Conservation (phyloP, 345 rosid genomes). For the Eucalyptus sideroxylon region DNA sequence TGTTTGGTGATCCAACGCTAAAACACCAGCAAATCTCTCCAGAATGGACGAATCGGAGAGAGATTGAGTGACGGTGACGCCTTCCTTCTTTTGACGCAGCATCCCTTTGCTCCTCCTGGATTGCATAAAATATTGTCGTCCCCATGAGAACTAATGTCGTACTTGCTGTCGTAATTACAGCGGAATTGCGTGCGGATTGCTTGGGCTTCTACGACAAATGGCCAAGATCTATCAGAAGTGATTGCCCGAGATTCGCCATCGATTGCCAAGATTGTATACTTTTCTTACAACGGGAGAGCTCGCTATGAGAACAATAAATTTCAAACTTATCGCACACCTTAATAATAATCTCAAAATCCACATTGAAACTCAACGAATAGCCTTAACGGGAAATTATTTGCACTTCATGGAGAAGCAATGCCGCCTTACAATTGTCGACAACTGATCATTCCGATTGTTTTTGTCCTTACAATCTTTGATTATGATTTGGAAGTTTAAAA, state of each 20-base stretch:
- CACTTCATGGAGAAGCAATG: neutral
- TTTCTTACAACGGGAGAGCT: neutral
- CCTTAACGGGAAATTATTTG: accelerated
- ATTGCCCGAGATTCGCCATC: neutral
- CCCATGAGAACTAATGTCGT: neutral
- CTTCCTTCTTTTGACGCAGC: neutral
- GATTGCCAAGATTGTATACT: neutral
- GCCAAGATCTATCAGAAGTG: neutral
- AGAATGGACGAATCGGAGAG: neutral
- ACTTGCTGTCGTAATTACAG: neutral
- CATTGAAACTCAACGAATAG: neutral
- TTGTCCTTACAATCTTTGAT: no score
- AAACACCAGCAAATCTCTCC: neutral
- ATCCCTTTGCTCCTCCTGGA: neutral
- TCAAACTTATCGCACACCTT: accelerated
- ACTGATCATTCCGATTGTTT: no score
- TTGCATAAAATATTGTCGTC: neutral
- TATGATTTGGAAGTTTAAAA: no score
- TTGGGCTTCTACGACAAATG: neutral
- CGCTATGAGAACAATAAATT: accelerated
- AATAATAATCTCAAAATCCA: accelerated
- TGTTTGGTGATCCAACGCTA: neutral
- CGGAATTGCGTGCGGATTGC: neutral
- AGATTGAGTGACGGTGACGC: neutral
- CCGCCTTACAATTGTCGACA: no score